Conservation (phyloP, 768 basidiomycete species). For the Tricholoma sp. region DNA sequence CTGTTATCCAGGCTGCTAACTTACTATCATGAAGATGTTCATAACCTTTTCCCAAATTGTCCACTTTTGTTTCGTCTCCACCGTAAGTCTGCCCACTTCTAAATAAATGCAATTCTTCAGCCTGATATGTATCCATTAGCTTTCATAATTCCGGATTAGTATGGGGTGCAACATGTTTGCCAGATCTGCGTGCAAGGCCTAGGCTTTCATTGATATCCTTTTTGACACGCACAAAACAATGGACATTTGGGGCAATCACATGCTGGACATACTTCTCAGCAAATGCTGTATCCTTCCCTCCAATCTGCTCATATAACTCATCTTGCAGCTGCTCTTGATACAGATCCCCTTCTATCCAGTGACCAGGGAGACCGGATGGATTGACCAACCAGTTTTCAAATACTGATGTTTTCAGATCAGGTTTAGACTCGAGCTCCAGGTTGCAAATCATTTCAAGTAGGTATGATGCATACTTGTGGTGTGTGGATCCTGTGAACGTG, state of each 20-base stretch:
- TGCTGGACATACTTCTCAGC: constrained; percentile 23
- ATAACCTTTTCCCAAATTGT: constrained; percentile 13
- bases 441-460: constrained; percentile 24
- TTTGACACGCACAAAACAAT: constrained; percentile 25
- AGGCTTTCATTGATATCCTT: constrained; percentile 20
- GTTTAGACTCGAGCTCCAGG: constrained; percentile 26
- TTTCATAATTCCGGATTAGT: constrained; percentile 13
- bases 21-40: constrained; percentile 10
- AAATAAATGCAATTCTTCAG: constrained; percentile 14
- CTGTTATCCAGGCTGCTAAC: background rate
- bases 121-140: constrained; percentile 18
- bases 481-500: constrained; percentile 27
- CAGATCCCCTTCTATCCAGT: constrained; percentile 22
- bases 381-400: constrained; percentile 26
- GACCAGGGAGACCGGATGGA: constrained; percentile 18
- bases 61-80: constrained; percentile 5
- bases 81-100: constrained; percentile 14
- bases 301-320: constrained; percentile 23
- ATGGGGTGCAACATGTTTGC: constrained; percentile 20
- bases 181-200: constrained; percentile 13
- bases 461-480: constrained; percentile 27
- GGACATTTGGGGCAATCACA: constrained; percentile 24
- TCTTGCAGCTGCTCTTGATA: constrained; percentile 30
- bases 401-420: constrained; percentile 15
- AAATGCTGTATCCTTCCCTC: constrained; percentile 24